Conservation (phyloP, 2,329 filamentous ascomycete species). For the Fusarium coicis region DNA sequence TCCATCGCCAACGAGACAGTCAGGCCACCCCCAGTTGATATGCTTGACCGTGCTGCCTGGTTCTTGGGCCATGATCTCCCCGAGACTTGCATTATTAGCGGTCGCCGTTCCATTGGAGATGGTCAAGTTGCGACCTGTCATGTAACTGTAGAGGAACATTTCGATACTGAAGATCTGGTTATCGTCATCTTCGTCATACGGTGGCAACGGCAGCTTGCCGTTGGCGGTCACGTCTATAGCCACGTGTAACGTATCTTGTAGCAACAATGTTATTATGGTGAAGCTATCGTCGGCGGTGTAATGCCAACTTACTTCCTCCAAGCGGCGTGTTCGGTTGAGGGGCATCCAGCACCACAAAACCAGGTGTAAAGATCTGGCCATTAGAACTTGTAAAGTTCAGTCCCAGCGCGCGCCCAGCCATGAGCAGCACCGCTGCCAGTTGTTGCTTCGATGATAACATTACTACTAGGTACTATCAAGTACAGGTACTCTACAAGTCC, state of each 20-base stretch:
- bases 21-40: constrained; percentile 77
- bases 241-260: constrained; percentile 66
- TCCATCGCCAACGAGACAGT: constrained; percentile 72
- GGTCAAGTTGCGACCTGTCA: constrained; percentile 73
- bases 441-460: constrained; percentile 19
- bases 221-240: constrained; percentile 75
- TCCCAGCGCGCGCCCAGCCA: constrained; percentile 43
- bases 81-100: constrained; percentile 59
- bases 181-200: constrained; percentile 62
- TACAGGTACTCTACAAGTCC: background rate
- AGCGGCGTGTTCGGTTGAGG: constrained; percentile 73
- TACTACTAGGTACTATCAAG: background rate
- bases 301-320: constrained; percentile 64
- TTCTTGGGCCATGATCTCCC: constrained; percentile 71
- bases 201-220: constrained; percentile 70
- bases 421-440: constrained; percentile 34
- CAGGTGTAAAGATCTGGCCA: constrained; percentile 76
- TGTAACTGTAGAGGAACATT: constrained; percentile 73
- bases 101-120: constrained; percentile 71
- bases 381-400: constrained; percentile 67
- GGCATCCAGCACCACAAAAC: constrained; percentile 73
- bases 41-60: constrained; percentile 77
- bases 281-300: background rate
- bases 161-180: constrained; percentile 72
- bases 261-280: constrained; percentile 1